These are phyloP conservation scores for Penicillium sp. DNA, from an alignment of 2,329 filamentous ascomycete genomes.

Conservation along the genomic window DNA sequence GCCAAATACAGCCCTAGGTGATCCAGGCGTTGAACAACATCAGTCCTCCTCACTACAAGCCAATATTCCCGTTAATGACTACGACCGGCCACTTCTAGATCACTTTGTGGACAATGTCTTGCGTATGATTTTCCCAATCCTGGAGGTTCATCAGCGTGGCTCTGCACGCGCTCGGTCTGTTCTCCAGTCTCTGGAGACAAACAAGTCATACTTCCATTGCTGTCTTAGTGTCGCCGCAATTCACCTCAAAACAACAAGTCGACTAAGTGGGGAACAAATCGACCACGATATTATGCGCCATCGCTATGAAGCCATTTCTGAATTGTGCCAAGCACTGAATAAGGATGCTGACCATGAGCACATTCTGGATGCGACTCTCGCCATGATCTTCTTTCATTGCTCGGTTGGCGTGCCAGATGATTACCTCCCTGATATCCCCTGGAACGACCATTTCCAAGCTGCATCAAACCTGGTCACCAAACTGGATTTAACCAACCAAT, in stretches of 20 bases:
- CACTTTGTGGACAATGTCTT: constrained; percentile 89
- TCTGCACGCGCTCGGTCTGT: constrained; percentile 78
- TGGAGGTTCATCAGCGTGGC: constrained; percentile 85
- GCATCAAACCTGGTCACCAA: constrained; percentile 81
- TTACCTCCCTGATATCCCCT: constrained; percentile 83
- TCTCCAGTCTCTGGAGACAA: constrained; percentile 81
- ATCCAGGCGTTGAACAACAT: constrained; percentile 32
- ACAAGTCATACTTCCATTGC: constrained; percentile 92
- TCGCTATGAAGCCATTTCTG: constrained; percentile 80
- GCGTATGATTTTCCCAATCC: constrained; percentile 84
- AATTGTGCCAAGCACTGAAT: constrained; percentile 77
- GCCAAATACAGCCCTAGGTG: constrained; percentile 22
- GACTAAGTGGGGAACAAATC: constrained; percentile 66
- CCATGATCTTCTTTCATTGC: constrained; percentile 95
- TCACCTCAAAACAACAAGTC: constrained; percentile 77
- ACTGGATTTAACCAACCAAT: constrained; percentile 70
- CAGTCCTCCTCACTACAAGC: constrained; percentile 61
- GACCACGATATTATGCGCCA: constrained; percentile 92
- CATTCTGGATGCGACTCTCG: constrained; percentile 87
- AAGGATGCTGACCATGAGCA: constrained; percentile 78
- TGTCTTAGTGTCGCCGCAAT: constrained; percentile 90
- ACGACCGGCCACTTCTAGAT: constrained; percentile 79
- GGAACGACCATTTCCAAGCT: constrained; percentile 96
- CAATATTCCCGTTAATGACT: constrained; percentile 79
- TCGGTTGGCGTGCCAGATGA: constrained; percentile 84